Percentiles rank a stretch among this genome's conserved stretches.
phyloP scores from a whole-genome alignment of 257 asterid genomes.

The Ilex asprella region DNA sequence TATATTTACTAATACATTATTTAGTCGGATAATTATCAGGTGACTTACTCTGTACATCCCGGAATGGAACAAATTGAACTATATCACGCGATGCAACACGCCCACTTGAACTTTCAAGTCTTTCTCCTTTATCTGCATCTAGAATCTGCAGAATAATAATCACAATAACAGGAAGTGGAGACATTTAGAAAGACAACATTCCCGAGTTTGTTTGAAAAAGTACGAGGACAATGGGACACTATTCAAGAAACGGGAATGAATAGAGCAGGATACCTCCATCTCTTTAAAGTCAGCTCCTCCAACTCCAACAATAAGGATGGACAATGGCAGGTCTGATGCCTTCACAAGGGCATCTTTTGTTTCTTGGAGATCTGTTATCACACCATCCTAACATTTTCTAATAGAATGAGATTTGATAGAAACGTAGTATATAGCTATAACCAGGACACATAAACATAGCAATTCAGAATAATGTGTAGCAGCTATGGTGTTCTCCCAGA shows the following conservation, averaged over 20 bases:
- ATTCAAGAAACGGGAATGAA: conserved; percentile 5
- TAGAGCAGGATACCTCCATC: conserved; percentile 69
- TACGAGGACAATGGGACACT: conserved; percentile 9
- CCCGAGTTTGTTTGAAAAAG: not conserved
- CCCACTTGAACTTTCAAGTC: conserved; percentile 83
- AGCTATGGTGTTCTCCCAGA: no score
- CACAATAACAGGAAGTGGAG: conserved; percentile 7
- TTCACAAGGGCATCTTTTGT: conserved; percentile 86
- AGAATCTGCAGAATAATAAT: conserved; percentile 44
- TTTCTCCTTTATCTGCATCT: conserved; percentile 92
- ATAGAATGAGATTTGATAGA: not conserved
- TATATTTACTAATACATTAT: not conserved
- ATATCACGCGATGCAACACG: conserved; percentile 94
- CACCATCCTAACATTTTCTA: conserved; percentile 69
- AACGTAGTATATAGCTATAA: no score
- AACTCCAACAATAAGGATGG: conserved; percentile 91
- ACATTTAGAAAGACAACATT: conserved; percentile 2
- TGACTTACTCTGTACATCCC: conserved; percentile 76
- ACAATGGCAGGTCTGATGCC: conserved; percentile 95
- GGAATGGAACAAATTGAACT: conserved; percentile 92
- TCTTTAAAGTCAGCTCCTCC: conserved; percentile 99
- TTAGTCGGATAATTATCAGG: no score
- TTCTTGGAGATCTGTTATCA: conserved; percentile 96
- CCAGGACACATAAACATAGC: not conserved
- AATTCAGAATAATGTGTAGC: no score